Evolutionary conservation across 495 filamentous ascomycete genomes (phyloP), one percentile per base, ranked within the genome.

Genomic region (Xylaria bambusicola): DNA sequence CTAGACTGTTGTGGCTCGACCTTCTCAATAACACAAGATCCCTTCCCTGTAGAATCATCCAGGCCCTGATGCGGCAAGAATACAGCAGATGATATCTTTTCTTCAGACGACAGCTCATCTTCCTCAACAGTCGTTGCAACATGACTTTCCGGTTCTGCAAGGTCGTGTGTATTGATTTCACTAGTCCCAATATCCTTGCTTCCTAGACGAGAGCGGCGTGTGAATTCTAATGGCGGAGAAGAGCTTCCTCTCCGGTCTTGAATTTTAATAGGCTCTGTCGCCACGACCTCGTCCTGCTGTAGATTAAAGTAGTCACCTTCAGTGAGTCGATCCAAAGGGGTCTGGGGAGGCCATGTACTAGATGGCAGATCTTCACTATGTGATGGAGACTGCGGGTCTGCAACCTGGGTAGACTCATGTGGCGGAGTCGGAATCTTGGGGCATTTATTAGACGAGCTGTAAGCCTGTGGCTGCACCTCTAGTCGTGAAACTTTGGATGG

Each of bases 41-140:
- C 50, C 23, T 61, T 76, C 58, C 76, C 69, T 15, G 38, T 48
- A 58, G 80, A 76, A 41, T 80, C 73, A 49, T 83, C 77, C 66
- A 82, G 82, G 52, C 82, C 81, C 73, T 89, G 86, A 76, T 98
- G 94, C 18, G 94, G 94, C 62, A 94, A 84, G 72, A 98, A 98
- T 52, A 96, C 79, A 10, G 93, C 93, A 40, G 93, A 97, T 8
- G 90, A 93, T 47, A 98, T 97, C 71, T 96, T 91, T 67, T 98
- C 94, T 69, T 92, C 85, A 21, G 90, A 89, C 41, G 91, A 92
- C 53, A 94, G 91, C 24, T 96, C 91, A 33, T 89, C 89, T 52
- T 89, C 89, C 65, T 82, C 80, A 52, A 72, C 73, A 56, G 72
- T 77, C 70, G 80, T 68, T 42, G 62, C 65, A 50, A 64, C 65